Conservation (phyloP, 169 alveolate genomes). For the Eimeria praecox region DNA sequence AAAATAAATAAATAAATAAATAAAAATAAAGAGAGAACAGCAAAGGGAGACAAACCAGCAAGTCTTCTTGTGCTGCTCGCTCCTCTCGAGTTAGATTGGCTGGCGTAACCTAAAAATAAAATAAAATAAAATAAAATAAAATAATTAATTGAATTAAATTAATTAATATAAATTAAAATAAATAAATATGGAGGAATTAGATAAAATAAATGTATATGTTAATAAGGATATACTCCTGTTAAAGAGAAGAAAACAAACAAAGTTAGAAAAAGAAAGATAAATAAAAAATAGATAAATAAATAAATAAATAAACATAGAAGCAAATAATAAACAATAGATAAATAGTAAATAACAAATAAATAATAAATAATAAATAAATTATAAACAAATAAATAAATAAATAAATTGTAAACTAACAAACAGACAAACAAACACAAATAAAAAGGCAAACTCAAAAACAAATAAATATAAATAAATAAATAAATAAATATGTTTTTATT, state of each 20-base stretch:
- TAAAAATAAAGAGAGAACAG: no score
- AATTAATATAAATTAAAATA: background rate
- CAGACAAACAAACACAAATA: background rate
- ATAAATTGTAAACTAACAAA: background rate
- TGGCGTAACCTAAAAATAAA: conserved; percentile 22
- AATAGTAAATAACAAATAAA: no score
- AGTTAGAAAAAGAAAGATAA: no score
- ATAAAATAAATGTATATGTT: no score
- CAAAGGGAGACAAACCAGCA: conserved; percentile 49
- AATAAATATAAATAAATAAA: background rate
- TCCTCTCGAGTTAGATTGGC: conserved; percentile 75
- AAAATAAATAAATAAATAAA: background rate
- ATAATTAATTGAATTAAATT: background rate
- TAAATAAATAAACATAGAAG: no score
- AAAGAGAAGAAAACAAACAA: no score
- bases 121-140: background rate
- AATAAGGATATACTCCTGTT: no score
- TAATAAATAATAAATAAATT: no score
- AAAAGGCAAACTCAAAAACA: background rate
- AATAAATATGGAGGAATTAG: no score
- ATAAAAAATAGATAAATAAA: no score
- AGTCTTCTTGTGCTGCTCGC: conserved; percentile 53
- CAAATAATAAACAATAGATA: no score
- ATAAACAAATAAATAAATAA: background rate
- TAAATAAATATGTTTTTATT: no score